Evolutionary conservation across 352 stramenopile genomes (phyloP).

Genomic region (Globisporangium viniferum): DNA sequence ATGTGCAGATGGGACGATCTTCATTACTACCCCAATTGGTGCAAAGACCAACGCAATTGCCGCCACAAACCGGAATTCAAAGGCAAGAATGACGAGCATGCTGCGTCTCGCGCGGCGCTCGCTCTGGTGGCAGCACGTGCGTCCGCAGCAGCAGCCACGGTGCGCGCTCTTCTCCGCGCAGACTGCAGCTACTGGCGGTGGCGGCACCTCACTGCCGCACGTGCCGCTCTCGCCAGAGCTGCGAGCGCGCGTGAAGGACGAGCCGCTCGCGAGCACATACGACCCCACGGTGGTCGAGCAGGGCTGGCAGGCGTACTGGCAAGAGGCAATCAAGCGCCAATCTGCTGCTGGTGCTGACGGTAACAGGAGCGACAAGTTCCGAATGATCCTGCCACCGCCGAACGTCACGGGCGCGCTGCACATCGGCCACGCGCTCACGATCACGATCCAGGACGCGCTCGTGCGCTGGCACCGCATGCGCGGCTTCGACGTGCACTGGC

Average conservation of each 20-base stretch:
- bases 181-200: background rate
- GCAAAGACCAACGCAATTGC: background rate
- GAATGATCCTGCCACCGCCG: conserved; percentile 93
- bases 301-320: conserved; percentile 76
- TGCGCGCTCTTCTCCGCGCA: conserved; percentile 12
- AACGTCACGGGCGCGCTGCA: conserved; percentile 95
- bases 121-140: conserved; percentile 3
- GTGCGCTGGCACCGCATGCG: conserved; percentile 98
- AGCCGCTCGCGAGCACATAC: conserved; percentile 56
- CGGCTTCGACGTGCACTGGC: conserved; percentile 96
- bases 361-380: conserved; percentile 35
- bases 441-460: conserved; percentile 97
- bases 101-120: conserved; percentile 13
- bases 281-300: conserved; percentile 61
- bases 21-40: background rate
- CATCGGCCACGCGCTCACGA: conserved; percentile 98
- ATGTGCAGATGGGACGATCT: conserved; percentile 7
- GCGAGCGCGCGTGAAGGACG: conserved; percentile 41
- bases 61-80: background rate
- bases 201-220: background rate
- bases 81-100: conserved; percentile 15
- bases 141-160: conserved; percentile 1
- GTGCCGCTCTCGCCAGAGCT: conserved; percentile 44
- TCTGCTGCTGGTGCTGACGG: conserved; percentile 2
- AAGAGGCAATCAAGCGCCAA: conserved; percentile 36